Evolutionary conservation across 148 eudicot species (phyloP), one percentile per base, ranked within the genome.

Genomic region (Chenopodium berlandieri): DNA sequence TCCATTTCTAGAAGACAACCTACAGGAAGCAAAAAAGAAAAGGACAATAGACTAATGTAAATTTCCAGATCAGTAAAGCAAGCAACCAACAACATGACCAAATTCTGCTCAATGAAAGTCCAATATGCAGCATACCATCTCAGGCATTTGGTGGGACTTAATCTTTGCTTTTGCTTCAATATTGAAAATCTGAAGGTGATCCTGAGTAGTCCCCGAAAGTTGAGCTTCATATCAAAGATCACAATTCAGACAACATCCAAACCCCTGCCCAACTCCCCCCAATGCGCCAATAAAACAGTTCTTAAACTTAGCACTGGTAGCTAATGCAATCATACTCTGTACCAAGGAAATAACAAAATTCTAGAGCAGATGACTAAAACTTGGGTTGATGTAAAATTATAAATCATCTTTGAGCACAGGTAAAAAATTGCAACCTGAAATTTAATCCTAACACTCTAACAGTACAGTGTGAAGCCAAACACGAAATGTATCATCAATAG

Each of bases 1-100:
- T 84, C 97, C 98, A 95, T 82, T 95, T 95, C 98, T 97, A 95
- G 82, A 95, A 95, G 70, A 91, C 98, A 80, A 95, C 94, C 97
- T 95, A 79, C 5, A 4, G 56, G 40, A 0, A 7, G 7, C 7
- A 5, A 34, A 58, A 25, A 19, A n/a, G n/a, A 25, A 47, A 31
- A 40, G 16, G 40, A 20, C 31, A 74, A 34, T 32, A 66, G 13
- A 71, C n/a, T 11, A 13, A 50, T 44, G 9, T 30, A 7, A 64
- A 72, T 60, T 7, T 40, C 23, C 32, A 60, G 6, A 60, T 40
- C 75, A 71, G 22, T n/a, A 71, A 67, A 56, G 44, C 32, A 34
- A 12, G 47, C 48, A 60, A 50, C 76, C 75, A 68, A 79, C 52
- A 37, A 20, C 56, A 66, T 58, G 16, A 20, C 30, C 31, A 1